These are phyloP conservation scores for Coccinonectria pachysandricola DNA, from an alignment of 2,329 filamentous ascomycete species.

Conservation along the genomic window DNA sequence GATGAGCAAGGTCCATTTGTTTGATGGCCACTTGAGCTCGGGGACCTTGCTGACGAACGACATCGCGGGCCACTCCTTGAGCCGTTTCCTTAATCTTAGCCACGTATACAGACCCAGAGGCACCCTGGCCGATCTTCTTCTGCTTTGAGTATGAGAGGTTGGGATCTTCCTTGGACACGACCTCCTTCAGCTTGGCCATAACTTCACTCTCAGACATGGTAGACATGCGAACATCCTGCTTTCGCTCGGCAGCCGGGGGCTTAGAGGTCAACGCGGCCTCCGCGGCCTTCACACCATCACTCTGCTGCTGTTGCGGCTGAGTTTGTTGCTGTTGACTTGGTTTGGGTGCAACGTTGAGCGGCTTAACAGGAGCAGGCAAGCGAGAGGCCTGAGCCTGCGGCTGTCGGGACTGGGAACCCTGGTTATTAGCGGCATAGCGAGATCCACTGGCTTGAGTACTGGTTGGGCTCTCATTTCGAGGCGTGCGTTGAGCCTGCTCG, in stretches of 20 bases:
- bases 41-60: constrained; percentile 69
- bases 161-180: constrained; percentile 91
- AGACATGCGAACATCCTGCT: constrained; percentile 95
- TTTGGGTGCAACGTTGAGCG: constrained; percentile 67
- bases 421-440: constrained; percentile 46
- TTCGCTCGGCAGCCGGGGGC: constrained; percentile 57
- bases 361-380: constrained; percentile 59
- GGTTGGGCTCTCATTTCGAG: constrained; percentile 37
- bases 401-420: constrained; percentile 39
- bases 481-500: constrained; percentile 33
- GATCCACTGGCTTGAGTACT: constrained; percentile 38
- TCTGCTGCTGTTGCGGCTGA: constrained; percentile 50
- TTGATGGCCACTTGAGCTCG: constrained; percentile 95
- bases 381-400: constrained; percentile 36
- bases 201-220: constrained; percentile 96
- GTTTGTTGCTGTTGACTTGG: constrained; percentile 38
- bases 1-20: constrained; percentile 97
- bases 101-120: constrained; percentile 95
- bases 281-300: constrained; percentile 73
- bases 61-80: constrained; percentile 70
- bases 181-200: constrained; percentile 89
- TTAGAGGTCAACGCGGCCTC: constrained; percentile 84
- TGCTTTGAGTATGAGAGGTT: constrained; percentile 96
- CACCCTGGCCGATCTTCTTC: constrained; percentile 98
- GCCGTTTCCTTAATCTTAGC: constrained; percentile 88